These are phyloP conservation scores for Fraxinus dipetala DNA, from an alignment of 305 asterid species.

Conservation along the genomic window DNA sequence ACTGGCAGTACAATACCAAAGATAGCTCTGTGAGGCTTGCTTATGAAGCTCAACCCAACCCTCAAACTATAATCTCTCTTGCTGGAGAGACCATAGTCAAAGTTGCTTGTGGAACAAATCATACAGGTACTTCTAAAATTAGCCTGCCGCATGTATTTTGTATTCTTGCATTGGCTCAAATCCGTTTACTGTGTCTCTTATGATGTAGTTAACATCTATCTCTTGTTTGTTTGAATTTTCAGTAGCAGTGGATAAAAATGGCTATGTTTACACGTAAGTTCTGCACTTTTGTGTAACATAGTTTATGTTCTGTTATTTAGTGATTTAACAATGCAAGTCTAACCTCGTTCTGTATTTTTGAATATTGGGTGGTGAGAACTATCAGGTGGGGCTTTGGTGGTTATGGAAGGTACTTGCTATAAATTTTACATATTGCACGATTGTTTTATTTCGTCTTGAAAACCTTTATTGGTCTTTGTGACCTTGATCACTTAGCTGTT, in stretches of 20 bases:
- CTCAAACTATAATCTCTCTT: slow-evolving; percentile 74
- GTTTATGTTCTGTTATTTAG: background rate
- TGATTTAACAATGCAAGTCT: background rate
- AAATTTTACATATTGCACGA: background rate
- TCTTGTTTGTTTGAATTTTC: slow-evolving; percentile 37
- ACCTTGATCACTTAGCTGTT: slow-evolving; percentile 25
- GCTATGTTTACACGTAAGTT: slow-evolving; percentile 95
- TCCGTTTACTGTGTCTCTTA: slow-evolving; percentile 8
- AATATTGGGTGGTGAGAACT: slow-evolving; percentile 15
- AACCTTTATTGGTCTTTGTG: slow-evolving; percentile 16
- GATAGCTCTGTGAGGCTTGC: slow-evolving; percentile 96
- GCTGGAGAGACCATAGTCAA: slow-evolving; percentile 83
- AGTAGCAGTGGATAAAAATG: slow-evolving; percentile 89
- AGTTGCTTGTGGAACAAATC: slow-evolving; percentile 93
- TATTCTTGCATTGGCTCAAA: background rate
- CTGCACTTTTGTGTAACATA: slow-evolving; percentile 15
- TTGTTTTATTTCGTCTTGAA: slow-evolving; percentile 3
- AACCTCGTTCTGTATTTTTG: slow-evolving; percentile 10
- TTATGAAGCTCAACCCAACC: slow-evolving; percentile 96
- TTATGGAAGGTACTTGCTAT: slow-evolving; percentile 72
- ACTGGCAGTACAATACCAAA: slow-evolving; percentile 79
- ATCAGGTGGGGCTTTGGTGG: slow-evolving; percentile 98
- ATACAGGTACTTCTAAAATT: slow-evolving; percentile 57
- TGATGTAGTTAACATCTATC: slow-evolving; percentile 12
- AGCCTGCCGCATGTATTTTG: background rate